Conservation (phyloP, 768 basidiomycete species). For the Pisolithus orientalis region DNA sequence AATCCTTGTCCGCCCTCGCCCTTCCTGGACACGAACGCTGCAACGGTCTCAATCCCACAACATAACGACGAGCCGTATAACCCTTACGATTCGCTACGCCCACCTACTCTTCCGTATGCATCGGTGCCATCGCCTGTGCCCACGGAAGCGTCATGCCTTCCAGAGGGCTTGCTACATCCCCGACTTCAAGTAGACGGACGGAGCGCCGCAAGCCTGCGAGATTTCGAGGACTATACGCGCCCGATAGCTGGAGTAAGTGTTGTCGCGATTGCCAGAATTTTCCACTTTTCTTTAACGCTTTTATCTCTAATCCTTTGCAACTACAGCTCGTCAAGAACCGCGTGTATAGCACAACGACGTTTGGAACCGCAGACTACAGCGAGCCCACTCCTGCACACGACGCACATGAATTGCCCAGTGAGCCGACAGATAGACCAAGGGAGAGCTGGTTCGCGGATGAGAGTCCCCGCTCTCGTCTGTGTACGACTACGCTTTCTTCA, state of each 20-base stretch:
- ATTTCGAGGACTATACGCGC: conserved; percentile 29
- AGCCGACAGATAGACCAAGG: not conserved
- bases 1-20: conserved; percentile 21
- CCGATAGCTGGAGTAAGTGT: conserved; percentile 26
- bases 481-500: not conserved
- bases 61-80: not conserved
- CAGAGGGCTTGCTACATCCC: conserved; percentile 26
- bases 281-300: not conserved
- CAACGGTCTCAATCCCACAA: not conserved
- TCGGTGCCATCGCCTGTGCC: conserved; percentile 17
- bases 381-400: conserved; percentile 11
- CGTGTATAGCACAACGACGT: conserved; percentile 28
- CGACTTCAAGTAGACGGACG: conserved; percentile 16
- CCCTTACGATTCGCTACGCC: not conserved
- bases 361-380: conserved; percentile 21
- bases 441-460: conserved; percentile 11
- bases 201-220: conserved; percentile 23
- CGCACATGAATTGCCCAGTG: not conserved
- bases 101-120: conserved; percentile 4
- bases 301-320: not conserved
- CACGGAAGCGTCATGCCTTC: conserved; percentile 20
- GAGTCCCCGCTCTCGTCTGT: not conserved
- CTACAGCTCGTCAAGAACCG: conserved; percentile 23
- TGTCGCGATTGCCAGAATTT: not conserved
- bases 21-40: conserved; percentile 2